Conservation (phyloP, 768 basidiomycete genomes). For the Pulveroboletus ravenelii region DNA sequence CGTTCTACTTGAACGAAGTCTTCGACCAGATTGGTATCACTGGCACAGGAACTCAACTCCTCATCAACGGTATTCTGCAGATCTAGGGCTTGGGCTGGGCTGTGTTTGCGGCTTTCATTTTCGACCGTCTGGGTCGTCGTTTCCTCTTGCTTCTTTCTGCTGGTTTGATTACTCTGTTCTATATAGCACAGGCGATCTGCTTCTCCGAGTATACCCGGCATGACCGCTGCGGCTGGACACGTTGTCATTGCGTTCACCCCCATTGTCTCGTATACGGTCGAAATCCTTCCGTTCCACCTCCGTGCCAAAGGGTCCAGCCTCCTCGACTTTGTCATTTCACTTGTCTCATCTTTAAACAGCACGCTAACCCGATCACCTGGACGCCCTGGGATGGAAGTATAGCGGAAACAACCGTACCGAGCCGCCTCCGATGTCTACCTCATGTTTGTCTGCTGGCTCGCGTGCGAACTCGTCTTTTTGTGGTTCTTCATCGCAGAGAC, state of each 20-base stretch:
- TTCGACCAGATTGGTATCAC: constrained; percentile 66
- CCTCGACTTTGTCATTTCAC: constrained; percentile 74
- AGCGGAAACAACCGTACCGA: not conserved
- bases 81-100: constrained; percentile 76
- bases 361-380: constrained; percentile 80
- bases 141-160: constrained; percentile 60
- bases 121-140: constrained; percentile 67
- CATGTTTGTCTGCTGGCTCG: constrained; percentile 69
- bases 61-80: constrained; percentile 83
- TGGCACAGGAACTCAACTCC: constrained; percentile 56
- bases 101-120: constrained; percentile 52
- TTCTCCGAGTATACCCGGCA: constrained; percentile 51
- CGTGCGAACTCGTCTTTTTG: constrained; percentile 58
- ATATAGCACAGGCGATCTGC: constrained; percentile 63
- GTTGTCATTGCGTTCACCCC: constrained; percentile 81
- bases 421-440: constrained; percentile 32
- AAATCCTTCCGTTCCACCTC: constrained; percentile 90
- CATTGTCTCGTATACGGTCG: constrained; percentile 81
- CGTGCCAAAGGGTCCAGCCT: constrained; percentile 85
- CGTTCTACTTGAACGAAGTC: constrained; percentile 75
- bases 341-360: constrained; percentile 88
- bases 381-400: constrained; percentile 61
- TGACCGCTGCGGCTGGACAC: constrained; percentile 46
- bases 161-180: constrained; percentile 60
- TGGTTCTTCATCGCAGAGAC: constrained; percentile 71